phyloP scores from a whole-genome alignment of 176 grass and related monocot species.

The Eremochloa ophiuroides region DNA sequence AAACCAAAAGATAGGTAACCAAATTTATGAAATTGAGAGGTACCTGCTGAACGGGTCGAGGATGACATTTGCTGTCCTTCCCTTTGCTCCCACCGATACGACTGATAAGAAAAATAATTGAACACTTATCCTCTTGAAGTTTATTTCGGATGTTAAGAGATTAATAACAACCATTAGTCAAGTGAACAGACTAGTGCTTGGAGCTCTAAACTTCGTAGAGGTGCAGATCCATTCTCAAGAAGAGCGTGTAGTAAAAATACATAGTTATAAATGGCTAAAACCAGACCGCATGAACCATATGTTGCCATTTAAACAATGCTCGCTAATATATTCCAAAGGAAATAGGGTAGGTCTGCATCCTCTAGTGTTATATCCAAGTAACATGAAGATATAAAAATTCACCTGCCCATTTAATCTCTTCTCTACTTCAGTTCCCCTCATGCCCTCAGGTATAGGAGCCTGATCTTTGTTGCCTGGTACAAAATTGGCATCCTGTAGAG shows the following conservation, averaged over 20 bases:
- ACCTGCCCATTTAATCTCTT: constrained; percentile 63
- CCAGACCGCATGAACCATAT: neutral
- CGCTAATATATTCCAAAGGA: constrained; percentile 2
- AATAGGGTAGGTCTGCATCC: neutral
- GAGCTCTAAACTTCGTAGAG: neutral
- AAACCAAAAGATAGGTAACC: neutral
- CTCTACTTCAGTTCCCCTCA: constrained; percentile 76
- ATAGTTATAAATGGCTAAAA: constrained; percentile 14
- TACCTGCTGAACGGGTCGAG: constrained; percentile 54
- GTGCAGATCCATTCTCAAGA: neutral
- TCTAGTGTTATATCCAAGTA: constrained; percentile 7
- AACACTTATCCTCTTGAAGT: constrained; percentile 12
- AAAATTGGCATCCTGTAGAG: constrained; percentile 53
- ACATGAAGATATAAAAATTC: neutral
- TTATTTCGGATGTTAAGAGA: neutral
- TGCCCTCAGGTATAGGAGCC: constrained; percentile 72
- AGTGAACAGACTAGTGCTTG: neutral
- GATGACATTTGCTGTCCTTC: constrained; percentile 37
- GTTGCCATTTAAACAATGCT: constrained; percentile 8
- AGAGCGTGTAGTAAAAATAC: neutral
- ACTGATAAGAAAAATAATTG: constrained; percentile 40
- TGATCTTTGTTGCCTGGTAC: constrained; percentile 53
- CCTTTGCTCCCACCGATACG: constrained; percentile 47
- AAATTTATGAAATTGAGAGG: constrained; percentile 1
- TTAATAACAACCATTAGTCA: neutral